Conservation (phyloP, 1,284 basidiomycete species). For the Rhodotorula sp. region DNA sequence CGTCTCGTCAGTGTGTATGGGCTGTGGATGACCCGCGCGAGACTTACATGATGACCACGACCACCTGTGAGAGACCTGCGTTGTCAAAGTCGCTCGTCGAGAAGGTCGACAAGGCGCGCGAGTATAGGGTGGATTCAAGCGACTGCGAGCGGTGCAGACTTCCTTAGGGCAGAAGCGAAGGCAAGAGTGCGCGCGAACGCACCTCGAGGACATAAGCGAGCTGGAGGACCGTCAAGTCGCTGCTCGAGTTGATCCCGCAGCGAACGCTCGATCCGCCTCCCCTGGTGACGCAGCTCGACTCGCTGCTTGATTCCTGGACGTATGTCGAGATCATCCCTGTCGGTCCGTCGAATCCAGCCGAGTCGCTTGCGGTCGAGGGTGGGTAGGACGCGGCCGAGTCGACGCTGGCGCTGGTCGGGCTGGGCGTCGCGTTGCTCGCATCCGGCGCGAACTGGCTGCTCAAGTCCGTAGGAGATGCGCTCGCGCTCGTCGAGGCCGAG, state of each 20-base stretch:
- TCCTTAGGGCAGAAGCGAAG: neutral
- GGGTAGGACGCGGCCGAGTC: neutral
- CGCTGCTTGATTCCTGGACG: neutral
- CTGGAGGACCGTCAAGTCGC: slow-evolving; percentile 19
- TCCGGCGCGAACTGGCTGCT: neutral
- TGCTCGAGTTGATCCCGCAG: neutral
- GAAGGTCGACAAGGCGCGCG: slow-evolving; percentile 66
- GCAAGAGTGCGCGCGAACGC: neutral
- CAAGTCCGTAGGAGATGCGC: neutral
- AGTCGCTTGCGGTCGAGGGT: neutral
- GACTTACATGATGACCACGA: slow-evolving; percentile 50
- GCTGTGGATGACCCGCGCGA: neutral
- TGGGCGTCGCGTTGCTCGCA: neutral
- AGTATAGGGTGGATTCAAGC: slow-evolving; percentile 69
- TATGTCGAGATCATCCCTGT: too few relatives aligned
- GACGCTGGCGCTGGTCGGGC: too few relatives aligned
- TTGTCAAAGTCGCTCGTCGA: slow-evolving; percentile 62
- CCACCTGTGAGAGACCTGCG: slow-evolving; percentile 62
- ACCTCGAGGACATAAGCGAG: slow-evolving; percentile 32
- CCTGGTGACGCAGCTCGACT: neutral
- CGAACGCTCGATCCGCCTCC: neutral
- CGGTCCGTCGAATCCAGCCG: neutral
- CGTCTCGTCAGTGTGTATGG: neutral
- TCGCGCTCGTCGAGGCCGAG: too few relatives aligned
- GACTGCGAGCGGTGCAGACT: slow-evolving; percentile 53